Evolutionary conservation across 2,329 filamentous ascomycete genomes (phyloP).

Genomic region (Alternaria metachromatica): DNA sequence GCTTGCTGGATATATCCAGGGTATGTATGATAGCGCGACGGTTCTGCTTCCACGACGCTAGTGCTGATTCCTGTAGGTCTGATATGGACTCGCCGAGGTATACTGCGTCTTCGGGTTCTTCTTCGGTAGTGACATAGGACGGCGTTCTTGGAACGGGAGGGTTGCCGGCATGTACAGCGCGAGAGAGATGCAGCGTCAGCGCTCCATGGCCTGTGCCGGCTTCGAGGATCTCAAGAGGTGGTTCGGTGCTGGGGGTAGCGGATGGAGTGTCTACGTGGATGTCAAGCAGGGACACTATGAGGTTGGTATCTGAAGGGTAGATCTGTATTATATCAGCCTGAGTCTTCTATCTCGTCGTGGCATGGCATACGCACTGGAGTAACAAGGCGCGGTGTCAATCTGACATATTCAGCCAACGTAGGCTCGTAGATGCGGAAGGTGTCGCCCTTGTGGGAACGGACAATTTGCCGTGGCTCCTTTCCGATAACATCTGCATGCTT

Average conservation of each 20-base stretch:
- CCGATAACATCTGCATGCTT: conserved; percentile 68
- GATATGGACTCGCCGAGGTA: conserved; percentile 42
- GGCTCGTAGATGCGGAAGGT: conserved; percentile 67
- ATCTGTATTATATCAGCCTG: conserved; percentile 56
- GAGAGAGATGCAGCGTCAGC: conserved; percentile 75
- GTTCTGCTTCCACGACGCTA: conserved; percentile 48
- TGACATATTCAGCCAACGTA: conserved; percentile 75
- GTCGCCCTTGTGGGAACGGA: conserved; percentile 61
- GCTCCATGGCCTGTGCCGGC: conserved; percentile 86
- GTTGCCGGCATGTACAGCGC: conserved; percentile 78
- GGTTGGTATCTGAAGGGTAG: conserved; percentile 76
- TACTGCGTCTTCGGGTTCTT: conserved; percentile 37
- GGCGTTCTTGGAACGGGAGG: conserved; percentile 53
- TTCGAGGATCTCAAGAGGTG: conserved; percentile 76
- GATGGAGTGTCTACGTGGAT: conserved; percentile 63
- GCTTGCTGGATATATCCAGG: conserved; percentile 68
- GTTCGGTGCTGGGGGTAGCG: conserved; percentile 43
- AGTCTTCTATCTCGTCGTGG: neutral
- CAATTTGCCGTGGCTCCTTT: conserved; percentile 63
- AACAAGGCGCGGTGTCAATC: conserved; percentile 71
- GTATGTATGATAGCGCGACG: conserved; percentile 77
- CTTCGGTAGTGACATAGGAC: conserved; percentile 11
- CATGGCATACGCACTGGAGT: conserved; percentile 66
- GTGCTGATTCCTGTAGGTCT: conserved; percentile 36
- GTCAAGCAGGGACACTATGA: conserved; percentile 79